Evolutionary conservation across 306 rosid genomes (phyloP).

Genomic region (Rosa lucieae): DNA sequence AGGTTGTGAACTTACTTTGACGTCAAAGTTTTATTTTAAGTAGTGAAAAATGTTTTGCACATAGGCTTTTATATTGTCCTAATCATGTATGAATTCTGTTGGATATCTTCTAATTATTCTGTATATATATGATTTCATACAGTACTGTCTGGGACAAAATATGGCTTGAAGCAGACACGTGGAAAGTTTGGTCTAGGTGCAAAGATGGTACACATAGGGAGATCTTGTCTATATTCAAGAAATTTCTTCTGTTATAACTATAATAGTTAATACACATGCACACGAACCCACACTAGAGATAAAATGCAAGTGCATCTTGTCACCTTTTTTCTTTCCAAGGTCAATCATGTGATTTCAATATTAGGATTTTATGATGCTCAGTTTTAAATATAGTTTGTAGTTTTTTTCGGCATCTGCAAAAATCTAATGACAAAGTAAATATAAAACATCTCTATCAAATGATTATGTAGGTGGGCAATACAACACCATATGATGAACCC

Average conservation of each 20-base stretch:
- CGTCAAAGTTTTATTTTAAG: conserved; percentile 12
- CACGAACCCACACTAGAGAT: background rate
- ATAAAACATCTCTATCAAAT: background rate
- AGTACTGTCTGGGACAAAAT: conserved; percentile 97
- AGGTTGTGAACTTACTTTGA: conserved; percentile 52
- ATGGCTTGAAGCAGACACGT: conserved; percentile 93
- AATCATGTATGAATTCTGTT: background rate
- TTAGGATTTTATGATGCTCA: background rate
- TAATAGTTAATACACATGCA: background rate
- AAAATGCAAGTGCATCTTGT: background rate
- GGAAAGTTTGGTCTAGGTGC: conserved; percentile 99
- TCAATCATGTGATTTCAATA: background rate
- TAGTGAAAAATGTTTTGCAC: conserved; percentile 3
- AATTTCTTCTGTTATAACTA: conserved; percentile 9
- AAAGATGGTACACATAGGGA: conserved; percentile 69
- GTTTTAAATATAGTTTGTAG: background rate
- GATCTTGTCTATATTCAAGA: conserved; percentile 20
- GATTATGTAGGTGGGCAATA: background rate
- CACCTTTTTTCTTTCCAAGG: background rate
- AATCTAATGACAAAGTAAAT: background rate
- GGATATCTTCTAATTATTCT: conserved; percentile 20
- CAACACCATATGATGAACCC: background rate
- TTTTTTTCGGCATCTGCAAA: background rate
- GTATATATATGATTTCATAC: conserved; percentile 35
- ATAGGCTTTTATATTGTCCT: conserved; percentile 4